phyloP scores from a whole-genome alignment of 1,139 yeast species.

The Saccharomyces uvarum region DNA sequence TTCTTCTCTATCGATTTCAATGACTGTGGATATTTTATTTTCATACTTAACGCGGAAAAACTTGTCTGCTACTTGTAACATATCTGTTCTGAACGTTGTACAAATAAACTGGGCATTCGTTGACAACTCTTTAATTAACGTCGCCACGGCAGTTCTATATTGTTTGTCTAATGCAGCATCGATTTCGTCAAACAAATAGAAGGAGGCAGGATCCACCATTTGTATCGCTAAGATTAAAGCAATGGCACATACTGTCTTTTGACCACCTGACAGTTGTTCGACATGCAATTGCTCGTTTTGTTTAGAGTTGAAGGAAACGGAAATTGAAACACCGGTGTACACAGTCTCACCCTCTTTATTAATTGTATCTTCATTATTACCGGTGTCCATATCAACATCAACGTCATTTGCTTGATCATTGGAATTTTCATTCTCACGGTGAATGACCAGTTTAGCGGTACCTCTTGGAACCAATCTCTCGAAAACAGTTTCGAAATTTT shows the following conservation, averaged over 20 bases:
- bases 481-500: constrained; percentile 66
- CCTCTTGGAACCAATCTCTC: constrained; percentile 80
- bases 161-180: constrained; percentile 94
- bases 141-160: constrained; percentile 82
- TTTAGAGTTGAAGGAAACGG: constrained; percentile 85
- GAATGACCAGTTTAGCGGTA: constrained; percentile 65
- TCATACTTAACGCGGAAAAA: constrained; percentile 83
- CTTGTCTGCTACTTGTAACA: constrained; percentile 78
- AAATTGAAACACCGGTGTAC: constrained; percentile 75
- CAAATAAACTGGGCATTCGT: constrained; percentile 79
- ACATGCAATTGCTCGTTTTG: constrained; percentile 80
- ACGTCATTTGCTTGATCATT: constrained; percentile 1
- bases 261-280: constrained; percentile 94
- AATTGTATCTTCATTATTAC: constrained; percentile 25
- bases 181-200: constrained; percentile 88
- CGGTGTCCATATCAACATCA: constrained; percentile 22
- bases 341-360: constrained; percentile 40
- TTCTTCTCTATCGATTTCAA: constrained; percentile 60
- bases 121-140: constrained; percentile 60
- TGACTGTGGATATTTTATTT: constrained; percentile 74
- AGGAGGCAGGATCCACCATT: constrained; percentile 93
- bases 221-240: constrained; percentile 91
- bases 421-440: constrained; percentile 16
- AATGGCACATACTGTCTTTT: constrained; percentile 88
- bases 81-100: constrained; percentile 91